Evolutionary conservation across 2,329 filamentous ascomycete genomes (phyloP).

Genomic region (Talaromyces sp.): DNA sequence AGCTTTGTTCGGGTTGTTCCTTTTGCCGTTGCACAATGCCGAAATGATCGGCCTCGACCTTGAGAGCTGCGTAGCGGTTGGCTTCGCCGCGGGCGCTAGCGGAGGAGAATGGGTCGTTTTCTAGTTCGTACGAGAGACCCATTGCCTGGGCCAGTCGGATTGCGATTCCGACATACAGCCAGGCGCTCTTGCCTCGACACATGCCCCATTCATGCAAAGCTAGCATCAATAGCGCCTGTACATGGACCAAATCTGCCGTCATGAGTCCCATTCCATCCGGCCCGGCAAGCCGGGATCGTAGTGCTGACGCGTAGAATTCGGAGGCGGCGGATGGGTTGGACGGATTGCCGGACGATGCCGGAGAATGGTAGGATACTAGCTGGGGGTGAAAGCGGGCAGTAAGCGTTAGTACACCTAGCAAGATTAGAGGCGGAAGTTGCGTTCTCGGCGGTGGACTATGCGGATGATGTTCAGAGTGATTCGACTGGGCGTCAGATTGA

Average conservation of each 20-base stretch:
- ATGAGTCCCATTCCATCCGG: conserved; percentile 42
- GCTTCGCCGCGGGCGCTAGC: conserved; percentile 33
- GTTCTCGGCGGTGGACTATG: conserved; percentile 30
- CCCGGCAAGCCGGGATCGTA: conserved; percentile 47
- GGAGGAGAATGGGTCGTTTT: conserved; percentile 39
- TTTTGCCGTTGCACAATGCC: conserved; percentile 31
- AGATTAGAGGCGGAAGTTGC: conserved; percentile 48
- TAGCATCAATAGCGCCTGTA: conserved; percentile 56
- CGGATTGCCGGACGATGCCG: conserved; percentile 39
- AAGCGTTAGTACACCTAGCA: conserved; percentile 54
- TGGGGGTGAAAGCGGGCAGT: conserved; percentile 55
- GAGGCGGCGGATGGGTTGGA: conserved; percentile 51
- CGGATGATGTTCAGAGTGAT: conserved; percentile 18
- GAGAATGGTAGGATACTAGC: conserved; percentile 49
- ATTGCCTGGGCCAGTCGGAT: conserved; percentile 46
- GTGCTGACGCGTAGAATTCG: conserved; percentile 54
- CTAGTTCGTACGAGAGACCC: conserved; percentile 45
- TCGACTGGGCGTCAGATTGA: conserved; percentile 22
- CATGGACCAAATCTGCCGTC: conserved; percentile 47
- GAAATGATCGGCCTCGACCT: conserved; percentile 38
- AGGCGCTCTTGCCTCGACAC: conserved; percentile 52
- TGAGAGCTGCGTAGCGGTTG: conserved; percentile 28
- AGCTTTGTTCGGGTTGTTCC: conserved; percentile 37
- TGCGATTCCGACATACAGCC: conserved; percentile 49
- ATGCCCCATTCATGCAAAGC: conserved; percentile 58